These are phyloP conservation scores for Hyaloscypha hepaticicola DNA, from an alignment of 495 filamentous ascomycete species.

Conservation along the genomic window DNA sequence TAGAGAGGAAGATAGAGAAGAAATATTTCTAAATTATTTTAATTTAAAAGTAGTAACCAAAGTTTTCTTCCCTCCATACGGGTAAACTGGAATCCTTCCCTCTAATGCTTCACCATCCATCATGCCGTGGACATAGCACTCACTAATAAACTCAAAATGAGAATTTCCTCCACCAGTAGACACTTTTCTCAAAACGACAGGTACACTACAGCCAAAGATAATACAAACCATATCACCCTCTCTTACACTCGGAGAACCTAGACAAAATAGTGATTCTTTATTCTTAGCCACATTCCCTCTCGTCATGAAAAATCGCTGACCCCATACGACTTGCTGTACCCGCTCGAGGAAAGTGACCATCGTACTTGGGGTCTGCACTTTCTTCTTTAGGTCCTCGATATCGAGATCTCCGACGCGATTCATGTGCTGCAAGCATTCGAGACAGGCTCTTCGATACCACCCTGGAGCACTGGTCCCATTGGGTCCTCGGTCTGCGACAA, in stretches of 20 bases:
- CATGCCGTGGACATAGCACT: too few species aligned
- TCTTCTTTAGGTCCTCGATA: neutral
- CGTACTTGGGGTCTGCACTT: too few species aligned
- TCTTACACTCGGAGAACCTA: too few species aligned
- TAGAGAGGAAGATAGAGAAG: too few species aligned
- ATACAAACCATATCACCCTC: constrained; percentile 42
- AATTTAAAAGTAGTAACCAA: too few species aligned
- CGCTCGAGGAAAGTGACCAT: neutral
- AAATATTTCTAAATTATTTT: too few species aligned
- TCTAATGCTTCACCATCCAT: too few species aligned
- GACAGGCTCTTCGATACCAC: constrained; percentile 6
- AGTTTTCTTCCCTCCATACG: too few species aligned
- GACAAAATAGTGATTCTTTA: constrained; percentile 15
- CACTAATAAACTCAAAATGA: too few species aligned
- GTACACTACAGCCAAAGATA: constrained; percentile 44
- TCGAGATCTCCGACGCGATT: neutral
- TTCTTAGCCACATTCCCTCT: too few species aligned
- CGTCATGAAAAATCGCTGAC: neutral
- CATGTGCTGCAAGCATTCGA: neutral
- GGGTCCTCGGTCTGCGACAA: constrained; percentile 28
- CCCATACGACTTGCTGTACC: constrained; percentile 16
- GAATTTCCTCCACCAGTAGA: too few species aligned
- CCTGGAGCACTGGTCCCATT: constrained; percentile 18
- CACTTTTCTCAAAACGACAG: constrained; percentile 37
- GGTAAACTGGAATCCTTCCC: too few species aligned